Percentiles rank a stretch among this genome's conserved stretches.
These are phyloP conservation scores for Boletus semigastroideus DNA, from an alignment of 1,284 basidiomycete genomes.

Conservation along the genomic window DNA sequence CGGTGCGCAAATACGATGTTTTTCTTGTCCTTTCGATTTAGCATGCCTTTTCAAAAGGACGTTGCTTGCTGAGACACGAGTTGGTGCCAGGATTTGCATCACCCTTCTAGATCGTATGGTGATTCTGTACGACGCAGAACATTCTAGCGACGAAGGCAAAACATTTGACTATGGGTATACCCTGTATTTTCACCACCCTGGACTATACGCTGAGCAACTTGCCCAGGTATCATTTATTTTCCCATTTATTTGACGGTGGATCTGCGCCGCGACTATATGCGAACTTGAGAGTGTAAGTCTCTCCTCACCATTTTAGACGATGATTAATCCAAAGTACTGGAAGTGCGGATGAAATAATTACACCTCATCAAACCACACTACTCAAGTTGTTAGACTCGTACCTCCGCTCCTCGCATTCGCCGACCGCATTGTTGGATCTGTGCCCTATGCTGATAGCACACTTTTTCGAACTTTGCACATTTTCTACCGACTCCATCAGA, in stretches of 20 bases:
- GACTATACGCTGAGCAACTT: conserved; percentile 6
- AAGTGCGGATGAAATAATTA: conserved; percentile 71
- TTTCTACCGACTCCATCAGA: conserved; percentile 51
- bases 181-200: background rate
- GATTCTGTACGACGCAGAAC: conserved; percentile 61
- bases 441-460: conserved; percentile 49
- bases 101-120: conserved; percentile 67
- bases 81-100: conserved; percentile 62
- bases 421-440: conserved; percentile 40
- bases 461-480: conserved; percentile 56
- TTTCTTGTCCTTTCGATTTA: background rate
- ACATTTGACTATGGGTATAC: conserved; percentile 77
- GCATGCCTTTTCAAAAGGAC: conserved; percentile 35
- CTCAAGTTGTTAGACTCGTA: conserved; percentile 85
- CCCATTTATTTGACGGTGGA: conserved; percentile 51
- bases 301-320: background rate
- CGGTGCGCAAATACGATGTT: conserved; percentile 47
- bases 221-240: conserved; percentile 54
- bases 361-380: conserved; percentile 81
- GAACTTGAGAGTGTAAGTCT: conserved; percentile 50
- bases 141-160: conserved; percentile 54
- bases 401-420: conserved; percentile 48
- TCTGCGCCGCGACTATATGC: conserved; percentile 50
- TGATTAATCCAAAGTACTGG: conserved; percentile 13
- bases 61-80: conserved; percentile 48